Evolutionary conservation across 2,329 filamentous ascomycete genomes (phyloP), one percentile per base, ranked within the genome.

Genomic region (Stagonosporopsis vannaccii): DNA sequence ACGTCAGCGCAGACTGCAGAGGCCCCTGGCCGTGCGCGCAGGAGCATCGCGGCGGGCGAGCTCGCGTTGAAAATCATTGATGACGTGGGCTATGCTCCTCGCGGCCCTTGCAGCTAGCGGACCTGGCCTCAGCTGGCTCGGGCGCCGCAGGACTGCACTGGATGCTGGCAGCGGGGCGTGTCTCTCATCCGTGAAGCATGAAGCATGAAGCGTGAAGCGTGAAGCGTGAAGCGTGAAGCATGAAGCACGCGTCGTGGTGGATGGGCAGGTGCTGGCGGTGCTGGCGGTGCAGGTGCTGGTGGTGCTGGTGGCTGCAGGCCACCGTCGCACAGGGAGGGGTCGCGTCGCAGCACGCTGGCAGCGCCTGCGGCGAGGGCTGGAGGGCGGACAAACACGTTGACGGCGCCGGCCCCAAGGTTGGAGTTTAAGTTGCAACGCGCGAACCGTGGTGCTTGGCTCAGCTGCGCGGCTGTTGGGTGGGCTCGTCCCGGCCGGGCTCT

Each of bases 21-120:
- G 50, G 56, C n/a, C 63, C 67, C 25, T 53, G 37, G 20, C 56
- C 52, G 28, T 43, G 47, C 36, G 62, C 61, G 40, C 53, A 33
- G 41, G 51, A 45, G 59, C 59, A 39, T 67, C 56, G 50, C 61
- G 60, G 20, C 58, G 13, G 33, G 65, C 54, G 33, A 72, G 61
- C 32, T 66, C 49, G 51, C 65, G 65, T 53, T 66, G 65, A 51
- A 72, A 62, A 57, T 64, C 56, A 55, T 63, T 66, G 50, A 73
- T 69, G 57, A 67, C 69, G 50, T 60, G 56, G 32, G 62, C 58
- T 30, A 68, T 64, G 43, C 30, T 64, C 25, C 50, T 48, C 13
- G 64, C 64, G 23, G 65, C 61, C 47, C 59, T 51, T 43, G 61
- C 56, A 49, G 67, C 56, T 43, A 69, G 61, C 28, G 63, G 51